Percentiles rank a stretch among this genome's conserved stretches.
phyloP scores from a whole-genome alignment of 1,139 yeast species.

The Yamadazyma kanchanaburiensis region DNA sequence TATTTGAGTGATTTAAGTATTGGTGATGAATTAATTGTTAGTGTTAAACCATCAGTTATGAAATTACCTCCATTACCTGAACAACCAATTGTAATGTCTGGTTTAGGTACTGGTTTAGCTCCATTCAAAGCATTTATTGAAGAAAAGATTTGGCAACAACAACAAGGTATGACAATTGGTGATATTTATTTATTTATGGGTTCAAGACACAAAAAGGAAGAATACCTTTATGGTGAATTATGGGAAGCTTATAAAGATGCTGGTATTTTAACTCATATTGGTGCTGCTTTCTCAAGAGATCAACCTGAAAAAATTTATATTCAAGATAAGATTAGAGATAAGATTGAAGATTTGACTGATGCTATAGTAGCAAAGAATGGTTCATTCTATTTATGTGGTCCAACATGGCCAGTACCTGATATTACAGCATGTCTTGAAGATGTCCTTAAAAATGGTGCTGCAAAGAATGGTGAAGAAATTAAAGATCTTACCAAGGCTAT shows the following conservation, averaged over 20 bases:
- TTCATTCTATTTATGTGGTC: constrained; percentile 95
- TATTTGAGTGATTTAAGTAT: constrained; percentile 73
- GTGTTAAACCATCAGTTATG: constrained; percentile 97
- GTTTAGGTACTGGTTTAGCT: constrained; percentile 97
- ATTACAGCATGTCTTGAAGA: constrained; percentile 88
- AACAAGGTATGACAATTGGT: constrained; percentile 87
- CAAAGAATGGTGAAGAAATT: constrained; percentile 58
- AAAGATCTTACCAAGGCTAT: constrained; percentile 73
- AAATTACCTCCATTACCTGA: constrained; percentile 83
- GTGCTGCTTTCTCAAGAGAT: constrained; percentile 98
- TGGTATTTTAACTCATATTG: constrained; percentile 88
- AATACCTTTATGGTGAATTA: constrained; percentile 91
- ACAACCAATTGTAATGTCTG: constrained; percentile 95
- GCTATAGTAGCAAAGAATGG: constrained; percentile 81
- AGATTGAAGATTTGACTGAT: constrained; percentile 66
- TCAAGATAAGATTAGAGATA: constrained; percentile 88
- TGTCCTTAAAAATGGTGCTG: constrained; percentile 71
- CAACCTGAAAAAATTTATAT: constrained; percentile 93
- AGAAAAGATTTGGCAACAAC: constrained; percentile 90
- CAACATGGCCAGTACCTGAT: constrained; percentile 99
- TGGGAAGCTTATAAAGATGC: constrained; percentile 97
- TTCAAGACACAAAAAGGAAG: constrained; percentile 94
- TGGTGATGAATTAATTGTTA: constrained; percentile 87
- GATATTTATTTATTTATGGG: constrained; percentile 87
- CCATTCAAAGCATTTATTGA: constrained; percentile 98